A percentile compares a stretch with the other conserved stretches of the same genome.
These are phyloP conservation scores for Chrysosporium keratinophilum DNA, from an alignment of 2,329 filamentous ascomycete species.

Conservation along the genomic window DNA sequence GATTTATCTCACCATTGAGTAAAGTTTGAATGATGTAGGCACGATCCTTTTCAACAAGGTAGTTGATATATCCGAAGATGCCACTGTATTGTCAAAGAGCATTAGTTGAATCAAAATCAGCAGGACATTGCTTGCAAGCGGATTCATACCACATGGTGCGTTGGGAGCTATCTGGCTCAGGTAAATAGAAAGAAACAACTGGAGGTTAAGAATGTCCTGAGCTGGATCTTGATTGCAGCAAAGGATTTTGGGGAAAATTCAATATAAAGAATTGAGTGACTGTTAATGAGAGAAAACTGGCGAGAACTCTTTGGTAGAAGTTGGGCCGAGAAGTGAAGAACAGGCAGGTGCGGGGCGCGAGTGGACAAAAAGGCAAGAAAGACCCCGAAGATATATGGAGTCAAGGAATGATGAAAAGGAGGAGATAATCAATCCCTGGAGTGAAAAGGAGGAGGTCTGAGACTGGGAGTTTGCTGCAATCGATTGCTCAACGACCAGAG, in stretches of 20 bases:
- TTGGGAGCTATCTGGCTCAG: no score
- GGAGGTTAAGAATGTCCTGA: no score
- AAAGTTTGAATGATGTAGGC: constrained; percentile 92
- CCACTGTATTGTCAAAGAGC: constrained; percentile 46
- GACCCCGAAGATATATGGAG: not conserved
- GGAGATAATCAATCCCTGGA: no score
- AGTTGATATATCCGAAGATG: constrained; percentile 98
- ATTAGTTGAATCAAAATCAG: not conserved
- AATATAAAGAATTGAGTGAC: not conserved
- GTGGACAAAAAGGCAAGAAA: not conserved
- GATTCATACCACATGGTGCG: constrained; percentile 3
- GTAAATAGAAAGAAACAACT: no score
- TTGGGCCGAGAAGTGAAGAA: not conserved
- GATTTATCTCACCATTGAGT: constrained; percentile 64
- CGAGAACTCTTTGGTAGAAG: not conserved
- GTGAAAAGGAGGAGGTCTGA: no score
- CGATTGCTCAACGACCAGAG: not conserved
- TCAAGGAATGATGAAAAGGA: not conserved
- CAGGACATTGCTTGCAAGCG: not conserved
- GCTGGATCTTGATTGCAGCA: no score
- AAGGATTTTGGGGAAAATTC: not conserved
- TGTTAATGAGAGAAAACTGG: not conserved
- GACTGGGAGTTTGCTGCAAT: no score
- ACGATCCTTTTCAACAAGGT: constrained; percentile 96
- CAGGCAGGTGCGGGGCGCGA: not conserved